Evolutionary conservation across 331 rosid genomes (phyloP), one percentile per base, ranked within the genome.

Genomic region (Acacia pycnantha): DNA sequence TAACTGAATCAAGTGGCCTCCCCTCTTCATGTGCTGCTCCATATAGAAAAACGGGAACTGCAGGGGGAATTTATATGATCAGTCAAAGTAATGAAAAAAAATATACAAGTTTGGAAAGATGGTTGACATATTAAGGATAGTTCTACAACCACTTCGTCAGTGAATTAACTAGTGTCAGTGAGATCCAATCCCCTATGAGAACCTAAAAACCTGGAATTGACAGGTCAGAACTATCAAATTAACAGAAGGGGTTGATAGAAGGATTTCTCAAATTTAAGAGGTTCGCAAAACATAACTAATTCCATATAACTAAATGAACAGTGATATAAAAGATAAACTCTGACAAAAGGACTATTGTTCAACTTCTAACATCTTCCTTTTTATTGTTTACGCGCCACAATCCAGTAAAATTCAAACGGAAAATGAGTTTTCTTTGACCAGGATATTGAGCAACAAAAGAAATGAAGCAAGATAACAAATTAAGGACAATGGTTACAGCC

Each of bases 31-130:
- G 87, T 51, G 90, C 87, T 54, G 97, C 99, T 81, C 99, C 97
- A 31, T 93, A 95, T 54, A 95, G 89, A 89, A 84, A 95, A 50
- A 91, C 90, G 64, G 99, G 94, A 66, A 91, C 99, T 95, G 92
- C 89, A 86, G 81, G 74, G 71, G 40, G 8, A 74, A 79, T 29
- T 82, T 73, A 33, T 81, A 35, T 75, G 53, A 59, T 86, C 74
- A 70, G 73, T 67, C 79, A 84, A 73, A 77, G 18, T 27, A 27
- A 24, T 16, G 41, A 72, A 70, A 31, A 46, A 53, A 61, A 72
- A 21, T 31, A 75, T 46, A 50, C n/a, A 47, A 62, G 77, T 73
- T 33, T 47, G 31, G 22, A 15, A 51, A n/a, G 84, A 70, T 24
- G 43, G 65, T 26, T 31, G 26, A n/a, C 58, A 59, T 27, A 43